Evolutionary conservation across 306 rosid species (phyloP), one percentile per base, ranked within the genome.

Genomic region (Cucumis hystrix): DNA sequence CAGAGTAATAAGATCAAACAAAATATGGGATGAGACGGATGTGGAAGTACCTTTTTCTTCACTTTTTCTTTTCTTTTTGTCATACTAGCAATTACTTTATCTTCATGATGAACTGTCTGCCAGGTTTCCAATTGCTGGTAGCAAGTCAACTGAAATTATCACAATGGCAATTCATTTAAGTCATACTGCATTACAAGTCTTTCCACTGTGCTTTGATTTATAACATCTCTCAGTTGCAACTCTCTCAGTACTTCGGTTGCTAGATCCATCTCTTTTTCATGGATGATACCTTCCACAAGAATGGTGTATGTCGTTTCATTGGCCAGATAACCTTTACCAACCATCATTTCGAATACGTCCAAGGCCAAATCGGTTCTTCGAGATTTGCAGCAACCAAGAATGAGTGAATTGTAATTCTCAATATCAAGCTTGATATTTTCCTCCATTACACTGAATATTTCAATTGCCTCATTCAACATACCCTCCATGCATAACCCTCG

Each of bases 401-500:
- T 76, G 47, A 95, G 92, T 59, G 99, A 88, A 73, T 95, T 95
- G 85, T 89, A 91, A 77, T 92, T 92, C 62, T 88, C 96, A 14
- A 77, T 78, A 75, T 86, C 86, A 49, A 93, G 97, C 78, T 77
- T 81, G 56, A 65, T 77, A 70, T 86, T 80, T 74, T 94, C 97
- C 82, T 90, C 97, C 92, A 95, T 90, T 45, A 90, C 79, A 80
- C 74, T 54, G 79, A 90, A 89, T 70, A 95, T 86, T 88, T 89
- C 91, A 74, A 89, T 82, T 73, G 97, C 97, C 84, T 83, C 96
- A 59, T 89, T 79, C n/a, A 92, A 79, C 98, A 92, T 92, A 68
- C 93, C 97, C 83, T 95, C 98, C 81, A 76, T 35, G 82, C 97
- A 95, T 89, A 95, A 68, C 57, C 98, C 98, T 86, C 92, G 85